Evolutionary conservation across 768 basidiomycete species (phyloP), one percentile per base, ranked within the genome.

Genomic region (Lactarius akahatsu): DNA sequence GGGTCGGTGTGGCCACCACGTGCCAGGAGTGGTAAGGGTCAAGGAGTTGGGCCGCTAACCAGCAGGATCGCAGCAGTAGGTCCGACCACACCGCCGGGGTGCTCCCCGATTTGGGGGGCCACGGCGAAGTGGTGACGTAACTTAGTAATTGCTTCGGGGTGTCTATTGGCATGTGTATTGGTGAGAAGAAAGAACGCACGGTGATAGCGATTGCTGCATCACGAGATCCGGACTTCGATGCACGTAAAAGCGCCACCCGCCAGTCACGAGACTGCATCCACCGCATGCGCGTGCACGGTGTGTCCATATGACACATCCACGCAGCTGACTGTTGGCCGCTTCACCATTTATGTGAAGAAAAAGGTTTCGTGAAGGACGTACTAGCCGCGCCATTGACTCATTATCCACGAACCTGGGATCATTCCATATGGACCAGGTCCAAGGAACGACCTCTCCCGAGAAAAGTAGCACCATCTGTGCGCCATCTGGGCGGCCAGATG

Each of bases 371-470:
- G 38, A 18, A 54, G 23, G 34, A 72, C 81, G 71, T 70, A 89
- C 89, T 66, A 88, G 70, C 57, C 73, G 73, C 5, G 79, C 74
- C 56, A 89, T 77, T 34, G 76, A 76, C 61, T 88, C 87, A 2
- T 81, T 76, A 41, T 85, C 75, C 34, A 81, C 78, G 45, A 77
- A 73, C 26, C 84, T 80, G 65, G 78, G 77, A 70, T 90, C 88
- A 57, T 76, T 73, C 87, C 88, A 91, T 8, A 81, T 74, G 13
- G 72, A 75, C 89, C 91, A 92, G 62, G 78, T 79, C 89, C 90
- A 91, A 1, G 82, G 80, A 3, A 88, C 73, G 13, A 82, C 75
- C 13, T 79, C 69, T 36, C 85, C 83, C 85, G 86, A 90, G 66
- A 76, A 76, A n/a, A 89, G 62, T n/a, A 91, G 72, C 26, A 88